Conservation (phyloP, 2,329 filamentous ascomycete species). For the Apiospora saccharicola region DNA sequence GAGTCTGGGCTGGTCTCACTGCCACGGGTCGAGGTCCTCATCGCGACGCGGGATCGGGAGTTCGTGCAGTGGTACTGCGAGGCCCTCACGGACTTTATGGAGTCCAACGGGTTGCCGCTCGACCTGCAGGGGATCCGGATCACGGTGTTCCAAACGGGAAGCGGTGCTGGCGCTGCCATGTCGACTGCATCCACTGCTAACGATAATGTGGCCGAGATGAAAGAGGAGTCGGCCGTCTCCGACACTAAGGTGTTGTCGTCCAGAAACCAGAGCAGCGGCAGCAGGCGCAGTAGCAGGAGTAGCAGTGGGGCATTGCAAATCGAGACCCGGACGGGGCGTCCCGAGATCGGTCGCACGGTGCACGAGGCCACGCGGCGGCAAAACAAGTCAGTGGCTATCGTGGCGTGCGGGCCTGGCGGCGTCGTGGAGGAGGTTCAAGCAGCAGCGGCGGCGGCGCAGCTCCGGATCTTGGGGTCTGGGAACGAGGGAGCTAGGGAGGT, state of each 20-base stretch:
- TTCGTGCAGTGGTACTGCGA: slow-evolving; percentile 40
- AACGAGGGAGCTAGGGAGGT: slow-evolving; percentile 37
- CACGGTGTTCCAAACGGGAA: slow-evolving; percentile 36
- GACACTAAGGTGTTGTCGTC: background rate
- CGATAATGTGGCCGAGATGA: slow-evolving; percentile 26
- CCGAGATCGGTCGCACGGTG: slow-evolving; percentile 33
- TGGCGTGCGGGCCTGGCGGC: slow-evolving; percentile 37
- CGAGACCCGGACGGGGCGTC: slow-evolving; percentile 26
- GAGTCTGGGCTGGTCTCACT: slow-evolving; percentile 8
- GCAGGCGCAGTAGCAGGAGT: background rate
- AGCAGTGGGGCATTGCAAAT: background rate
- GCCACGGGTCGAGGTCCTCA: slow-evolving; percentile 36
- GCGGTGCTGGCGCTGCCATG: slow-evolving; percentile 25
- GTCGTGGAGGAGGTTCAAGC: slow-evolving; percentile 36
- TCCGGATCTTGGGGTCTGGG: slow-evolving; percentile 33
- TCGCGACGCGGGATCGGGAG: slow-evolving; percentile 41
- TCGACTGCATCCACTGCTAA: slow-evolving; percentile 25
- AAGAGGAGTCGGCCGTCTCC: background rate
- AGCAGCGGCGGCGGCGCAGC: slow-evolving; percentile 39
- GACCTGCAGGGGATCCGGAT: slow-evolving; percentile 33
- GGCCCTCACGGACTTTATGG: slow-evolving; percentile 36
- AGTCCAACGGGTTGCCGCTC: slow-evolving; percentile 31
- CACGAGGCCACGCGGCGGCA: slow-evolving; percentile 33
- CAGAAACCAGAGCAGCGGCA: background rate
- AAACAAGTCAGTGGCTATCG: slow-evolving; percentile 36